A percentile compares a stretch with the other conserved stretches of the same genome.
phyloP scores from a whole-genome alignment of 371 early-diverging fungal species.

The Mycotypha africana region DNA sequence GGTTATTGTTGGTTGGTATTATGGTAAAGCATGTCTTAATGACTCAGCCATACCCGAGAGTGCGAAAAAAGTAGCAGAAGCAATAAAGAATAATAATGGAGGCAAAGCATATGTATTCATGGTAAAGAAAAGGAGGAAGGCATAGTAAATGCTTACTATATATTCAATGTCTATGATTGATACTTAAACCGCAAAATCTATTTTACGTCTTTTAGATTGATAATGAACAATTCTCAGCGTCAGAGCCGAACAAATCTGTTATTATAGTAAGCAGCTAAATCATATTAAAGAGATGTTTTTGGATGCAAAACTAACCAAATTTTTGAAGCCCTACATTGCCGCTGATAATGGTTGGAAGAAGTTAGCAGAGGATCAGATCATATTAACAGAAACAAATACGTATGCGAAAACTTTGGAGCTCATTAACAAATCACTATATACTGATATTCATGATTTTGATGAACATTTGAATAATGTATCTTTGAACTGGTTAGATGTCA shows the following conservation, averaged over 20 bases:
- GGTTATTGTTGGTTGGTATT: constrained; percentile 59
- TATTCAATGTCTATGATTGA: too few species aligned
- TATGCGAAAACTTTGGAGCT: constrained; percentile 29
- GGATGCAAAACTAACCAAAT: background rate
- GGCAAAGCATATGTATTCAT: constrained; percentile 35
- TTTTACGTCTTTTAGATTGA: constrained; percentile 20
- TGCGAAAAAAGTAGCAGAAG: constrained; percentile 47
- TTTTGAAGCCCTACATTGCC: constrained; percentile 30
- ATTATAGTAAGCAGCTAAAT: constrained; percentile 37
- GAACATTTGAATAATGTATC: constrained; percentile 67
- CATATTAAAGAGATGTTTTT: too few species aligned
- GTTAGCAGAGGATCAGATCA: constrained; percentile 18
- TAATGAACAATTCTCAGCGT: constrained; percentile 23
- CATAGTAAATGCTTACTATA: too few species aligned
- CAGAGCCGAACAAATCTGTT: constrained; percentile 16
- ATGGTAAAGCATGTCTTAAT: constrained; percentile 46
- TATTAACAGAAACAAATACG: constrained; percentile 30
- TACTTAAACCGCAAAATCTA: too few species aligned
- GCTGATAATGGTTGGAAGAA: constrained; percentile 47
- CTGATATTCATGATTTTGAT: constrained; percentile 64
- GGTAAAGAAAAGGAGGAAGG: too few species aligned
- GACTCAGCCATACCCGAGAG: constrained; percentile 42
- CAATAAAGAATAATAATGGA: constrained; percentile 34
- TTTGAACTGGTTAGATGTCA: constrained; percentile 58
- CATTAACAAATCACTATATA: constrained; percentile 33